Evolutionary conservation across 1,284 basidiomycete genomes (phyloP), one percentile per base, ranked within the genome.

Genomic region (Puccinia hordei): DNA sequence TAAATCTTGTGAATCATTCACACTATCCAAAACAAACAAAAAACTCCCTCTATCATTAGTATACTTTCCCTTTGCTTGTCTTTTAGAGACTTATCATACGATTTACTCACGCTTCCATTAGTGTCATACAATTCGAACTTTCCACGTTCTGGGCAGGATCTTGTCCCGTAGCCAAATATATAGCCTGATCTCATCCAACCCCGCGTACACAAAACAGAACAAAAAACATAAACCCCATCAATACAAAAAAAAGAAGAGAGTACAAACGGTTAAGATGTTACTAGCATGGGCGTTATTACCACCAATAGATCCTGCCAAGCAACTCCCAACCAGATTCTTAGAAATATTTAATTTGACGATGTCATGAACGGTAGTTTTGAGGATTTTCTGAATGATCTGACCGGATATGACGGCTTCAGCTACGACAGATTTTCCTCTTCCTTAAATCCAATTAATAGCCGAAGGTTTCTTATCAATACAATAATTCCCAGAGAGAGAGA

Each of bases 391-490:
- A 81, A 99, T 95, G 27, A 95, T 88, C 83, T 90, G 90, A n/a
- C n/a, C n/a, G n/a, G n/a, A n/a, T n/a, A n/a, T n/a, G 68, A 98
- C 89, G 3, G 95, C 95, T 87, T 99, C 97, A 0, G 95, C 95
- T 66, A 98, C 95, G 30, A 99, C 93, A 80, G 92, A 93, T 91
- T 99, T 99, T 38, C 97, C 97, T 80, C 96, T 89, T 1, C 97
- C 97, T 87, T 98, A 96, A 83, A 99, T 98, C 97, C 97, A 99
- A 88, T 99, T 99, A 88, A 99, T 98, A 63, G 97, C 97, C 10
- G 96, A 94, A 0, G 97, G 93, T 88, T 99, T 99, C 91, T 99
- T 99, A 88, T 99, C 97, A 80, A 94, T 99, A 88, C 97, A 99
- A 87, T 98, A 99, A 87, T 99, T 99, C 73, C 96, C 97, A 4